A percentile compares a stretch with the other conserved stretches of the same genome.
Evolutionary conservation across 345 rosid species (phyloP).

Genomic region (Iberis pinnata): DNA sequence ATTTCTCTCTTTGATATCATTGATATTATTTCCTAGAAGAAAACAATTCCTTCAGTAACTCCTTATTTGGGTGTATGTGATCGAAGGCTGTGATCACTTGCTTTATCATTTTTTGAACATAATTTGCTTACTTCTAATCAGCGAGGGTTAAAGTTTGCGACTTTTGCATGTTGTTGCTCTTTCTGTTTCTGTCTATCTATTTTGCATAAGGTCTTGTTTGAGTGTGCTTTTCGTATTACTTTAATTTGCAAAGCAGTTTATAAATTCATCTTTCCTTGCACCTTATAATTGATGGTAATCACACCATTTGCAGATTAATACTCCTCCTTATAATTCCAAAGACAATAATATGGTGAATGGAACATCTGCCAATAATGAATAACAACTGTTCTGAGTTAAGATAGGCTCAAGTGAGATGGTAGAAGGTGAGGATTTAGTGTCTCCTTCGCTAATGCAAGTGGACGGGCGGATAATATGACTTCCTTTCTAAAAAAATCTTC

Average conservation of each 20-base stretch:
- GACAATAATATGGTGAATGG: constrained; percentile 35
- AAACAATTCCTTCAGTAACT: neutral
- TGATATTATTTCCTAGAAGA: neutral
- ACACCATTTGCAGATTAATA: constrained; percentile 44
- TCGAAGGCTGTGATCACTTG: constrained; percentile 10
- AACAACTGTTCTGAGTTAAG: constrained; percentile 30
- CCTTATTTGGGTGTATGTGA: constrained; percentile 2
- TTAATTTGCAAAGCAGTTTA: constrained; percentile 2
- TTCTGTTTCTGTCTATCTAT: neutral
- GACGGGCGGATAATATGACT: constrained; percentile 30
- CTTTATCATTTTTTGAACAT: neutral
- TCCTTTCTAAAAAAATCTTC: constrained; percentile 37
- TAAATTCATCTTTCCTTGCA: neutral
- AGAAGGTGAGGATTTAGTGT: constrained; percentile 26
- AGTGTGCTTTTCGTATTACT: constrained; percentile 4
- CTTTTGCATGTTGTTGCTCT: neutral
- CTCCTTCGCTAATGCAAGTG: constrained; percentile 29
- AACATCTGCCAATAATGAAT: constrained; percentile 35
- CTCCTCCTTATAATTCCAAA: constrained; percentile 36
- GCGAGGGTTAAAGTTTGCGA: constrained; percentile 21
- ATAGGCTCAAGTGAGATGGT: constrained; percentile 32
- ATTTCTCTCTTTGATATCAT: neutral
- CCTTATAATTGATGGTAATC: constrained; percentile 16
- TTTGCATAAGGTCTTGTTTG: neutral
- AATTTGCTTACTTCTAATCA: neutral